Base-by-base conservation (phyloP, 768 basidiomycete species). In the Phlebiopsis flavidoalba region DNA sequence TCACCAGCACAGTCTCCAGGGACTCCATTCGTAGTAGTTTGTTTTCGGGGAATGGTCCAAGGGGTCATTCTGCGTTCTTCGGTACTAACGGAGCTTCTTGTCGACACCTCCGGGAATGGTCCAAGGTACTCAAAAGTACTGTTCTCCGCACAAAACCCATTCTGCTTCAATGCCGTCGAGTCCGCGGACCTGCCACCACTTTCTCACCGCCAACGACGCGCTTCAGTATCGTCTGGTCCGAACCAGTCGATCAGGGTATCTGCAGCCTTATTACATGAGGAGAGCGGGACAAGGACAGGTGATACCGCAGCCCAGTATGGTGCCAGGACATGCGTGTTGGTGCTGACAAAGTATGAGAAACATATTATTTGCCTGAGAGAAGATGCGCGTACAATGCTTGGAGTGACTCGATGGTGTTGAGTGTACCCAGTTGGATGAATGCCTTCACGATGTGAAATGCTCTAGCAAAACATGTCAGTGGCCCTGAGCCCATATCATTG, bases 121-220 rank as follows among this genome's bases (percentile, higher is more conserved):
- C 37, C 40, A 14, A 85, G 64, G 60, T 78, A 79, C 40, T 80
- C n/a, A n/a, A n/a, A n/a, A n/a, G n/a, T n/a, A n/a, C 75, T 63
- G n/a, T 78, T 79, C 65, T 84, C 78, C 0, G 83, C 80, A n/a
- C n/a, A n/a, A n/a, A 31, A 85, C 76, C 84, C 83, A 85, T 68
- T 85, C 84, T 2, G 75, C 83, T 61, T 90, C 87, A 1, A 90
- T 74, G 1, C 89, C 89, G 58, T 83, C 80, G 33, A 89, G 73
- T 7, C 87, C 86, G 45, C 89, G 79, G 35, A 91, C 84, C 72
- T 91, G 89, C 91, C 90, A 92, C 91, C 90, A 93, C n/a, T 59
- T 85, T 78, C 59, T 83, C 83, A 2, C 90, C 91, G 26, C 91
- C 91, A 10, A 89, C 86, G 14, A 89, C 81, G 31, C 77, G 71